These are phyloP conservation scores for Metarhizium album DNA, from an alignment of 2,329 filamentous ascomycete species.

Conservation along the genomic window DNA sequence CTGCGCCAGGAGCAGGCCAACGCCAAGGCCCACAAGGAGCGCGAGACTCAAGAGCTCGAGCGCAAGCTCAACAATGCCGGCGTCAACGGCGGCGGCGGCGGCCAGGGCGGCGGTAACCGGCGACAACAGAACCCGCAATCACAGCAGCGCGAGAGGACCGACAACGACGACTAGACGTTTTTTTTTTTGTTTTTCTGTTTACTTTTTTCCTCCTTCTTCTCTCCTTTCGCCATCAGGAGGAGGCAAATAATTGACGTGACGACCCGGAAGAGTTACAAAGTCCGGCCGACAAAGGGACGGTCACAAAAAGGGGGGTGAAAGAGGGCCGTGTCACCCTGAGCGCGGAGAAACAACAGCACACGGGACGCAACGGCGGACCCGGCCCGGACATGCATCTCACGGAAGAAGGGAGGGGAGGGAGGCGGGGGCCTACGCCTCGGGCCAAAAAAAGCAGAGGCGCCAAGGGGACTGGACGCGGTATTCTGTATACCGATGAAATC, in stretches of 20 bases:
- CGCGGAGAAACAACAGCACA: neutral
- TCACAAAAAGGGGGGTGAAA: neutral
- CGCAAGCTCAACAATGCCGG: slow-evolving; percentile 45
- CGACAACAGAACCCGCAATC: slow-evolving; percentile 12
- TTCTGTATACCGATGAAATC: neutral
- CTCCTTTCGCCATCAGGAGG: neutral
- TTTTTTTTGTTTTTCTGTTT: neutral
- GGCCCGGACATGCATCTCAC: neutral
- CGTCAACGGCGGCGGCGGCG: slow-evolving; percentile 22
- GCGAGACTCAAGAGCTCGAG: slow-evolving; percentile 61
- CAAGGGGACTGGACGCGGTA: neutral
- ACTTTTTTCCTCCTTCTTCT: neutral
- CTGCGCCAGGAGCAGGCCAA: slow-evolving; percentile 73
- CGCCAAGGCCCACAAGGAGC: slow-evolving; percentile 66
- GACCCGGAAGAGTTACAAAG: neutral
- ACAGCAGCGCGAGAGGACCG: slow-evolving; percentile 36
- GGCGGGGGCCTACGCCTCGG: too few relatives aligned
- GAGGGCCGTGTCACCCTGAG: neutral
- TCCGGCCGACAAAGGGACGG: too few relatives aligned
- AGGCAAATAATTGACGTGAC: neutral
- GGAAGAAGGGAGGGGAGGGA: neutral
- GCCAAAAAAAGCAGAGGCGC: slow-evolving; percentile 8
- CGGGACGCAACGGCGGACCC: neutral
- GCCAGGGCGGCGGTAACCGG: slow-evolving; percentile 19
- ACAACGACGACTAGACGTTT: slow-evolving; percentile 42